Base-by-base conservation (phyloP, 2,329 filamentous ascomycete genomes). In the Fusarium ramigenum region DNA sequence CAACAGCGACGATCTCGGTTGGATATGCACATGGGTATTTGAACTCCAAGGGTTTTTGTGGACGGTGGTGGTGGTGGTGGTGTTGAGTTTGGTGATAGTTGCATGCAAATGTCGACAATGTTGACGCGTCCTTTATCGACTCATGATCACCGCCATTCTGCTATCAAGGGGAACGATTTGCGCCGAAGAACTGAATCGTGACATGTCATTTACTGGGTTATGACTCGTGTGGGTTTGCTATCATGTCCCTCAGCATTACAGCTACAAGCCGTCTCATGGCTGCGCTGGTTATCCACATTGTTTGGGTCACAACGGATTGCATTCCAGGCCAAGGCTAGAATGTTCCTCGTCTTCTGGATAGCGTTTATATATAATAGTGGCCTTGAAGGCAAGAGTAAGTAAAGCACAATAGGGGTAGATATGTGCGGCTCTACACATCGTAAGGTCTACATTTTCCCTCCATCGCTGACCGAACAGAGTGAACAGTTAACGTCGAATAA, bases 1-100 rank as follows among this genome's bases (percentile, higher is more conserved):
- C 47, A 32, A 58, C 57, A 44, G 34, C 47, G 58, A 57, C 50
- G 62, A 73, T 73, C 70, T 60, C 21, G 10, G 62, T 62, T 32
- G 47, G 62, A 46, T 42, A 57, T 54, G 34, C 37, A 25, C 52
- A 53, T 58, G 42, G 57, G 46, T 58, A 21, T 28, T 60, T 54
- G 50, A 47, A 58, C 43, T 52, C 43, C 36, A 43, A 60, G 36
- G 58, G 70, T 60, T 39, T 50, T 34, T 23, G 39, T 43, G 47
- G 32, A 40, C 16, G 30, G 39, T 43, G 21, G 34, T 49, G 28
- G 39, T 39, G 12, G 32, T 32, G 32, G 32, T 32, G 36, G 37
- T 62, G 30, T 30, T 42, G 47, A 57, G 42, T 50, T 59, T 52
- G 36, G 57, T 57, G 60, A 60, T 73, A 40, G 57, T 59, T 44